These are phyloP conservation scores for Rubus parviflorus DNA, from an alignment of 306 rosid genomes.

Conservation along the genomic window DNA sequence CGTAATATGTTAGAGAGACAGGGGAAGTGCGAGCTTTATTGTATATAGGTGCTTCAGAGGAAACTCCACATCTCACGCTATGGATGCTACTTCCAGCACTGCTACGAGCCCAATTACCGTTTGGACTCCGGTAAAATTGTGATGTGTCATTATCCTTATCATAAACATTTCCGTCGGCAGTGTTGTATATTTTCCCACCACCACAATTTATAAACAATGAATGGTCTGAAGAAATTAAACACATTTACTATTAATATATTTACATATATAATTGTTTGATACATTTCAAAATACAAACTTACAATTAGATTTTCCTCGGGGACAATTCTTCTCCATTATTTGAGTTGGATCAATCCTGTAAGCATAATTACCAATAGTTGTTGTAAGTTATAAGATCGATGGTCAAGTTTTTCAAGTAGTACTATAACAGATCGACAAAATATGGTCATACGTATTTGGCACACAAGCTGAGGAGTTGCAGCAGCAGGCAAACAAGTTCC, in stretches of 20 bases:
- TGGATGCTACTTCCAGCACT: background rate
- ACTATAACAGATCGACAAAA: too few relatives aligned
- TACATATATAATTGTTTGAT: too few relatives aligned
- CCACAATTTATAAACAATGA: constrained; percentile 9
- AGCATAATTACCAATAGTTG: too few relatives aligned
- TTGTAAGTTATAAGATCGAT: too few relatives aligned
- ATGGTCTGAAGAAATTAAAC: constrained; percentile 17
- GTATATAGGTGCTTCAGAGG: background rate
- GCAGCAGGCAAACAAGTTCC: constrained; percentile 13
- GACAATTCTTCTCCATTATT: too few relatives aligned
- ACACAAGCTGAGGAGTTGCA: background rate
- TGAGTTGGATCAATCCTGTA: too few relatives aligned
- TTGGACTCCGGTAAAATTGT: background rate
- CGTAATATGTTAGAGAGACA: constrained; percentile 28
- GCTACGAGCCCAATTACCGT: constrained; percentile 15
- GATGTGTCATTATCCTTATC: constrained; percentile 17
- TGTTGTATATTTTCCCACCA: constrained; percentile 8
- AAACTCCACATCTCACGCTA: constrained; percentile 8
- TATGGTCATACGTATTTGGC: too few relatives aligned
- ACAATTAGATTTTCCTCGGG: too few relatives aligned
- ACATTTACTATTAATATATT: background rate
- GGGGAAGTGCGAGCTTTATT: constrained; percentile 26
- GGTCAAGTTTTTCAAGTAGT: too few relatives aligned
- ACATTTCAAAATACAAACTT: too few relatives aligned
- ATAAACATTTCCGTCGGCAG: background rate